These are phyloP conservation scores for Haberlea rhodopensis DNA, from an alignment of 257 asterid genomes.

Conservation along the genomic window DNA sequence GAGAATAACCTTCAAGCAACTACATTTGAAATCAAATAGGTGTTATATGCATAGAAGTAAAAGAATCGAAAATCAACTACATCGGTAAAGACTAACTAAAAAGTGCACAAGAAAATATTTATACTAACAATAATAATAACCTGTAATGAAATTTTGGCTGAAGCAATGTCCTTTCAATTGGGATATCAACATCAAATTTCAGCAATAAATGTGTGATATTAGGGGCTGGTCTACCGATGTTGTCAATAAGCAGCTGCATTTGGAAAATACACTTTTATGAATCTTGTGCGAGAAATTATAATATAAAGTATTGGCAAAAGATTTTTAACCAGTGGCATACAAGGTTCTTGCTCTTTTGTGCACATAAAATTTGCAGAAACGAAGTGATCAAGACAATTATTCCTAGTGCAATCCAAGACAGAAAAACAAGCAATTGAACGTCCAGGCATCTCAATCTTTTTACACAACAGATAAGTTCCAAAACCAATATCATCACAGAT, in stretches of 20 bases:
- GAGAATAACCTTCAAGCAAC: conserved; percentile 96
- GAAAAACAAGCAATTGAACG: neutral
- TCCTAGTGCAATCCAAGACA: neutral
- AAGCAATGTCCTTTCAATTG: conserved; percentile 78
- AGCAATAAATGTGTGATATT: conserved; percentile 83
- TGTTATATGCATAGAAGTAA: conserved; percentile 12
- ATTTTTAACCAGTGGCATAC: too few relatives aligned
- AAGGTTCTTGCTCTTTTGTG: too few relatives aligned
- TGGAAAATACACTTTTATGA: conserved; percentile 14
- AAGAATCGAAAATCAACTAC: conserved; percentile 25
- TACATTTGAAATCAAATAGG: conserved; percentile 31
- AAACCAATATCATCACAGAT: neutral
- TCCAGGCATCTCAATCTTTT: too few relatives aligned
- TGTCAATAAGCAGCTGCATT: conserved; percentile 88
- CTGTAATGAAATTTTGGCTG: conserved; percentile 95
- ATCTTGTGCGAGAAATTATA: conserved; percentile 18
- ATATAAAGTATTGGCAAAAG: neutral
- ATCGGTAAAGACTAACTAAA: conserved; percentile 14
- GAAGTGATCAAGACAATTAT: neutral
- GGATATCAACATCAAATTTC: conserved; percentile 76
- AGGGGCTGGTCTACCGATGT: conserved; percentile 80
- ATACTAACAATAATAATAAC: conserved; percentile 31
- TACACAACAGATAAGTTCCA: neutral
- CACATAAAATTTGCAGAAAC: too few relatives aligned
- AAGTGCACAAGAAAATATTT: conserved; percentile 1